phyloP scores from a whole-genome alignment of 1,284 basidiomycete genomes.

The Sphaerobolus stellatus region DNA sequence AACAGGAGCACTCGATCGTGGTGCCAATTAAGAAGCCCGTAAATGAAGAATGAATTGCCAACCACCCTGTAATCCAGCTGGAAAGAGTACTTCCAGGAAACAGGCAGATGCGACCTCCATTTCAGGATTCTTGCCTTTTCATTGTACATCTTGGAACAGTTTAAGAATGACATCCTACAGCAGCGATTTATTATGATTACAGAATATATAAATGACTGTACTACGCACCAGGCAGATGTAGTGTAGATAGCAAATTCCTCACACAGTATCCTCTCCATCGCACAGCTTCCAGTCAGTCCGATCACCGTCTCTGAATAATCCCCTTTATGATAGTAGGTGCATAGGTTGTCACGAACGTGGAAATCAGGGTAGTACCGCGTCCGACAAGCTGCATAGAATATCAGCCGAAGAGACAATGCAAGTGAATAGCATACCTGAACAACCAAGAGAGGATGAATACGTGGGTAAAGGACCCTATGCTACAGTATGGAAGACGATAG shows the following conservation, averaged over 20 bases:
- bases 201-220: background rate
- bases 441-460: background rate
- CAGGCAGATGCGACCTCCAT: background rate
- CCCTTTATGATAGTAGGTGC: background rate
- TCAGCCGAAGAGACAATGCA: background rate
- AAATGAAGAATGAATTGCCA: conserved; percentile 31
- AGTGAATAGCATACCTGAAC: background rate
- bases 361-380: conserved; percentile 4
- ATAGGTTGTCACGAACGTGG: background rate
- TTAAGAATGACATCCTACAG: conserved; percentile 15
- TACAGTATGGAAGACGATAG: no score
- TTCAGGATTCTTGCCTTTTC: background rate
- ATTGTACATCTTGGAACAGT: conserved; percentile 14
- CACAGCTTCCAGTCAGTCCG: background rate
- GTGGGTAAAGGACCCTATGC: background rate
- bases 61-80: conserved; percentile 27
- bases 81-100: conserved; percentile 20
- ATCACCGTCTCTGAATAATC: background rate
- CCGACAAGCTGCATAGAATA: background rate
- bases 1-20: conserved; percentile 14
- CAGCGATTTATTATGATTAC: background rate
- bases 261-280: background rate
- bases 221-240: conserved; percentile 1
- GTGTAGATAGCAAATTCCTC: conserved; percentile 2
- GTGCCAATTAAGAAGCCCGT: conserved; percentile 25